These are phyloP conservation scores for Cryptosporidium viatorum DNA, from an alignment of 169 alveolate species.

Conservation along the genomic window DNA sequence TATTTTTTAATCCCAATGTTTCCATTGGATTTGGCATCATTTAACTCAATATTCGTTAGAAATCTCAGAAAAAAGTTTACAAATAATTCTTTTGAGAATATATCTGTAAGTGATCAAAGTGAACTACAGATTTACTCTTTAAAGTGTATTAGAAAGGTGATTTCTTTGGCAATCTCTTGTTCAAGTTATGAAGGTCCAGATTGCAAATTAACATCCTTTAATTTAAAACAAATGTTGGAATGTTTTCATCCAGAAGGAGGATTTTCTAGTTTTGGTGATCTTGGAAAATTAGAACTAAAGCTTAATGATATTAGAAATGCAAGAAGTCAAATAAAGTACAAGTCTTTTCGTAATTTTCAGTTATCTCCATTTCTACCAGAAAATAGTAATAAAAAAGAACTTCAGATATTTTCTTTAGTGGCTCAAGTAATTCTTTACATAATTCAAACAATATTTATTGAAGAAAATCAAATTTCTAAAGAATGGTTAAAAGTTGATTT, in stretches of 20 bases:
- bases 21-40: slow-evolving; percentile 18
- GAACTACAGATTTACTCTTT: neutral
- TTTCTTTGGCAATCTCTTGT: slow-evolving; percentile 46
- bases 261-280: neutral
- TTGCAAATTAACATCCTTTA: slow-evolving; percentile 32
- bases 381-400: neutral
- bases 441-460: neutral
- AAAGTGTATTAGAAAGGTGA: neutral
- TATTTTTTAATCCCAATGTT: slow-evolving; percentile 20
- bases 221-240: slow-evolving; percentile 4
- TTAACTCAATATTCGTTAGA: slow-evolving; percentile 20
- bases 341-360: slow-evolving; percentile 24
- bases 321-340: slow-evolving; percentile 8
- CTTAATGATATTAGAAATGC: slow-evolving; percentile 12
- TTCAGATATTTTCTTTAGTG: neutral
- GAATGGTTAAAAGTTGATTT: slow-evolving; percentile 6
- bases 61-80: slow-evolving; percentile 37
- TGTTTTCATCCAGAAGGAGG: neutral
- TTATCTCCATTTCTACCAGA: slow-evolving; percentile 17
- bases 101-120: neutral
- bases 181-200: slow-evolving; percentile 65
- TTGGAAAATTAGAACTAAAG: neutral
- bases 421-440: slow-evolving; percentile 5
- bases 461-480: neutral
- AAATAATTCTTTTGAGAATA: slow-evolving; percentile 24